phyloP scores from a whole-genome alignment of 352 stramenopile genomes.

The Globisporangium irregulare region DNA sequence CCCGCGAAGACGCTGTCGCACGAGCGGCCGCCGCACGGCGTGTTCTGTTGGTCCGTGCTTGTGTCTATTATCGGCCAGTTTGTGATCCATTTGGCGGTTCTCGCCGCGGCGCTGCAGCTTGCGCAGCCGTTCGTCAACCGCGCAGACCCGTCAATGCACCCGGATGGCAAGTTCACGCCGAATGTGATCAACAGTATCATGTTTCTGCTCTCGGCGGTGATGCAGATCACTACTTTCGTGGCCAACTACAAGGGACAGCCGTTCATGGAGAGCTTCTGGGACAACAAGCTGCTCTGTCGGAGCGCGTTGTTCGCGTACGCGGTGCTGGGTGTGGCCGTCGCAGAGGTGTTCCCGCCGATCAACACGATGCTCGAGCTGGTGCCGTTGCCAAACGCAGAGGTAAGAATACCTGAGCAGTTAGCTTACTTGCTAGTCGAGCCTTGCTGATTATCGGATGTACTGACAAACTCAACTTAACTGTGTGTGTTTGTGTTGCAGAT shows the following conservation, averaged over 20 bases:
- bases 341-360: conserved; percentile 30
- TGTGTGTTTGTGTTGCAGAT: conserved; percentile 24
- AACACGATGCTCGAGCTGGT: conserved; percentile 42
- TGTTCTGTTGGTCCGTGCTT: conserved; percentile 87
- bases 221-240: conserved; percentile 56
- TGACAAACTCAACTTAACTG: not conserved
- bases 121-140: conserved; percentile 65
- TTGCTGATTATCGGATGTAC: not conserved
- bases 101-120: conserved; percentile 52
- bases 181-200: conserved; percentile 95
- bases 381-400: conserved; percentile 32
- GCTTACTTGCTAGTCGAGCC: conserved; percentile 19
- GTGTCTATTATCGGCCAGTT: conserved; percentile 92
- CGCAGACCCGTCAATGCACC: conserved; percentile 53
- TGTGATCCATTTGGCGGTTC: conserved; percentile 82
- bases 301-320: conserved; percentile 31
- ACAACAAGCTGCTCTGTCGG: conserved; percentile 34
- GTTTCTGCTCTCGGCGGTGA: conserved; percentile 89
- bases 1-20: conserved; percentile 85
- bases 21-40: conserved; percentile 76
- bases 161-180: conserved; percentile 87
- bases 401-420: conserved; percentile 12
- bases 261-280: conserved; percentile 55
- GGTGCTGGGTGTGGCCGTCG: conserved; percentile 25
- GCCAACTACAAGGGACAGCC: conserved; percentile 49